Base-by-base conservation (phyloP, 2,329 filamentous ascomycete genomes). In the Cladophialophora exuberans region DNA sequence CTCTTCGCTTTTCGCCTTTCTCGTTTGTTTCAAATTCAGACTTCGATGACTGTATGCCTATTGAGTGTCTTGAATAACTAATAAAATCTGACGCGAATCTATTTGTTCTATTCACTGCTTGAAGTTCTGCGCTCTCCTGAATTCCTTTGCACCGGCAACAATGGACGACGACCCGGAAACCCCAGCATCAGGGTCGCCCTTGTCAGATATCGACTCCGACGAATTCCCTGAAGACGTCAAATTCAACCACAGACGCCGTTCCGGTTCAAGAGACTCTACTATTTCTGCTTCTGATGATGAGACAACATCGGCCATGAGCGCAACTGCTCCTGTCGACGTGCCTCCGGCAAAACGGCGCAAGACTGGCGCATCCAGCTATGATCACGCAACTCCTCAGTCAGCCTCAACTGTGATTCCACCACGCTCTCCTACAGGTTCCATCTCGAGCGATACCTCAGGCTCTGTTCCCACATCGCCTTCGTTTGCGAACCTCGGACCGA, bases 371-470 rank as follows among this genome's bases (percentile, higher is more conserved):
- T 67, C 72, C 4, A 69, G 72, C 18, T 77, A 74, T 68, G 75
- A 78, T 61, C 70, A 72, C 57, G 79, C 80, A 18, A 82, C 79
- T 2, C 79, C 79, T 9, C 70, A 78, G 28, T 77, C 75, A 30
- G 59, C 52, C 17, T 57, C 48, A 15, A 62, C 59, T 6, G 68
- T 70, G 4, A 64, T 70, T 17, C 64, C 66, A 15, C 64, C 70
- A 18, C 69, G 73, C 23, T 80, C 56, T 72, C 84, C 70, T 71
- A 81, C 63, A 74, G 83, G 84, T 47, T 88, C 91, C 50, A 86
- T 97, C 57, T 96, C 91, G 6, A 90, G 89, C 49, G 94, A 99
- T 73, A 95, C 89, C 45, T 92, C 89, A 28, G 90, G 90, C 70
- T 91, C 90, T 54, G 84, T 92, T 44, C 89, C 89, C 22, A 86